Percentiles rank a stretch among this genome's conserved stretches.
Evolutionary conservation across 2,329 filamentous ascomycete species (phyloP).

Genomic region (Lachnellula hyalina): DNA sequence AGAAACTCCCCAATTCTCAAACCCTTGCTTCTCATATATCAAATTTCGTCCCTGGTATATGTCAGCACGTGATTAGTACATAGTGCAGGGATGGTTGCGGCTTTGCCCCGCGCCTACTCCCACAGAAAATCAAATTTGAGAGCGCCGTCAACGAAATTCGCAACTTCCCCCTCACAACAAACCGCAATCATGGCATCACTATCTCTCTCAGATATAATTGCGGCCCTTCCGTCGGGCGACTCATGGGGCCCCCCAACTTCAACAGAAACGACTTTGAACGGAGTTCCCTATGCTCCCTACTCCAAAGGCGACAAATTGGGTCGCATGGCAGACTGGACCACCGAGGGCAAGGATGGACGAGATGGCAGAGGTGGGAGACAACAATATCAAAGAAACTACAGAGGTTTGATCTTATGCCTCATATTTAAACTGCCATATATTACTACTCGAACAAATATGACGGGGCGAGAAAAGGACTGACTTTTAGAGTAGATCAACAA

Average conservation of each 20-base stretch:
- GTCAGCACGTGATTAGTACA: no score
- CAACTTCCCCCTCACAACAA: slow-evolving; percentile 5
- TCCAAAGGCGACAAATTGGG: slow-evolving; percentile 98
- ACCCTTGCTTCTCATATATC: no score
- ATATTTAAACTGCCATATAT: slow-evolving; percentile 10
- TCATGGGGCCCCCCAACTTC: slow-evolving; percentile 85
- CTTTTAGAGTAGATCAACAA: slow-evolving; percentile 68
- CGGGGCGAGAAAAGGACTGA: slow-evolving; percentile 1
- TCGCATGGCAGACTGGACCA: slow-evolving; percentile 98
- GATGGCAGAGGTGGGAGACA: slow-evolving; percentile 69
- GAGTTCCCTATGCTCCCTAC: slow-evolving; percentile 95
- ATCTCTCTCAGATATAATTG: slow-evolving; percentile 61
- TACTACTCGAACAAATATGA: slow-evolving; percentile 5
- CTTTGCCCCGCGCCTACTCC: slow-evolving; percentile 13
- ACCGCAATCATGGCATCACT: slow-evolving; percentile 43
- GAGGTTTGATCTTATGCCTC: slow-evolving; percentile 54
- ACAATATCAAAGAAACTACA: slow-evolving; percentile 88
- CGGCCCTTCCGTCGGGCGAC: slow-evolving; percentile 67
- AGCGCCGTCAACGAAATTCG: slow-evolving; percentile 7
- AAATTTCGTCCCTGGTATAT: no score
- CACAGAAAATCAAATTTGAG: slow-evolving; percentile 17
- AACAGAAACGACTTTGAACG: slow-evolving; percentile 82
- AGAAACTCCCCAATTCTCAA: no score
- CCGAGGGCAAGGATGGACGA: slow-evolving; percentile 79
- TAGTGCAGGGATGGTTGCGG: no score